A percentile compares a stretch with the other conserved stretches of the same genome.
phyloP scores from a whole-genome alignment of 129 eudicot genomes.

The Tagetes patula region DNA sequence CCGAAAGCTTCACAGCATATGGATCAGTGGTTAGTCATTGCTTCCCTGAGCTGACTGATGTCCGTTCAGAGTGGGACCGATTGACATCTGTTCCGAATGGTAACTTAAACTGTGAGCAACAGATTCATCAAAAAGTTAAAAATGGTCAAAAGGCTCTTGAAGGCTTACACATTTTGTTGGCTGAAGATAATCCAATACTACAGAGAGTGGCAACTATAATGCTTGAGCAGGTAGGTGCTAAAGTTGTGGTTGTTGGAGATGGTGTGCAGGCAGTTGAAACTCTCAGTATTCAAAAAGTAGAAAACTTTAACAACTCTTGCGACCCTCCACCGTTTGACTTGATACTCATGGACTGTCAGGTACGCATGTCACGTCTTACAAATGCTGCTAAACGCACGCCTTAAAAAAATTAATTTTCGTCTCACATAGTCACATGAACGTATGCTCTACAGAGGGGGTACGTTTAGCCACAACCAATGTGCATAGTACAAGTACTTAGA shows the following conservation, averaged over 20 bases:
- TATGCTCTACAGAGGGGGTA: no score
- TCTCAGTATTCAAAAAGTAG: conserved; percentile 41
- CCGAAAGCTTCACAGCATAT: conserved; percentile 15
- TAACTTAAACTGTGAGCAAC: conserved; percentile 21
- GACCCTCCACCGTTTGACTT: conserved; percentile 53
- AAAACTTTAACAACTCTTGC: conserved; percentile 25
- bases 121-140: conserved; percentile 27
- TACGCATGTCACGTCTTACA: conserved; percentile 22
- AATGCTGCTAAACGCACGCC: no score
- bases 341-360: conserved; percentile 98
- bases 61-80: conserved; percentile 26
- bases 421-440: no score
- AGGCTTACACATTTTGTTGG: conserved; percentile 71
- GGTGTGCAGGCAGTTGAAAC: conserved; percentile 87
- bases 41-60: conserved; percentile 48
- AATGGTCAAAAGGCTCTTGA: conserved; percentile 52
- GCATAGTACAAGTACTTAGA: neutral
- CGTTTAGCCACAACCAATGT: no score
- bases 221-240: conserved; percentile 87
- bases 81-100: conserved; percentile 20
- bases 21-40: conserved; percentile 36
- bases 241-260: conserved; percentile 76
- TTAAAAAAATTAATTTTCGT: no score
- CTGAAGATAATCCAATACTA: conserved; percentile 86
- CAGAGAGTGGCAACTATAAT: conserved; percentile 96